Conservation (phyloP, 2,329 filamentous ascomycete genomes). For the Purpureocillium takamizusanense region DNA sequence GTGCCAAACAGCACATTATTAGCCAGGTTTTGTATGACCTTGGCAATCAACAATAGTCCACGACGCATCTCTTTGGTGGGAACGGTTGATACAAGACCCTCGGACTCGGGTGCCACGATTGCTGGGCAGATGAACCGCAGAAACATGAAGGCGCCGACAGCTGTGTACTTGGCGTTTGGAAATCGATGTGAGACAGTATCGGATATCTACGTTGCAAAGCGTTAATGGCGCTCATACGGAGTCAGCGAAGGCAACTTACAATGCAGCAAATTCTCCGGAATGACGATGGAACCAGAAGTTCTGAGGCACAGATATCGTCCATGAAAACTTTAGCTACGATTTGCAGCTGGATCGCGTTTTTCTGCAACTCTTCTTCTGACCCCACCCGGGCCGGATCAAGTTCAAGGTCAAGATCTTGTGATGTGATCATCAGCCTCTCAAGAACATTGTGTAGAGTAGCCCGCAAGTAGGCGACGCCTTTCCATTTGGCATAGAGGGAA, state of each 20-base stretch:
- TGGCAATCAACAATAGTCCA: constrained; percentile 59
- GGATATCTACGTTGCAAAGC: constrained; percentile 37
- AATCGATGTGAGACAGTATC: constrained; percentile 54
- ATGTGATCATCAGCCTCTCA: constrained; percentile 56
- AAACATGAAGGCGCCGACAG: constrained; percentile 63
- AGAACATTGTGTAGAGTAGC: constrained; percentile 58
- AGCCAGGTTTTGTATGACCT: constrained; percentile 62
- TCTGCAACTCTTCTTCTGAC: constrained; percentile 53
- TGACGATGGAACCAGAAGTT: constrained; percentile 49
- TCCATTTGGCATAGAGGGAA: constrained; percentile 64
- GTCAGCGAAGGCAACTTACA: constrained; percentile 27
- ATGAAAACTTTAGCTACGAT: constrained; percentile 64
- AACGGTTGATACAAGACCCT: constrained; percentile 50
- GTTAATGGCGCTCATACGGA: neutral
- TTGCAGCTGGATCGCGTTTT: constrained; percentile 56
- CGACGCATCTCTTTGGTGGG: constrained; percentile 63
- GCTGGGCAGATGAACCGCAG: constrained; percentile 65
- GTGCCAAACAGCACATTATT: constrained; percentile 65
- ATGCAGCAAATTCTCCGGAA: constrained; percentile 62
- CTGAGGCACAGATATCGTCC: constrained; percentile 58
- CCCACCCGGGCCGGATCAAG: constrained; percentile 54
- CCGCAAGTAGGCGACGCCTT: constrained; percentile 54
- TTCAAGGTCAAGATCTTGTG: constrained; percentile 59
- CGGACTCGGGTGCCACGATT: constrained; percentile 60
- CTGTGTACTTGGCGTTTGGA: constrained; percentile 62